Evolutionary conservation across 2,329 filamentous ascomycete genomes (phyloP).

Genomic region (Pseudohalonectria lignicola): DNA sequence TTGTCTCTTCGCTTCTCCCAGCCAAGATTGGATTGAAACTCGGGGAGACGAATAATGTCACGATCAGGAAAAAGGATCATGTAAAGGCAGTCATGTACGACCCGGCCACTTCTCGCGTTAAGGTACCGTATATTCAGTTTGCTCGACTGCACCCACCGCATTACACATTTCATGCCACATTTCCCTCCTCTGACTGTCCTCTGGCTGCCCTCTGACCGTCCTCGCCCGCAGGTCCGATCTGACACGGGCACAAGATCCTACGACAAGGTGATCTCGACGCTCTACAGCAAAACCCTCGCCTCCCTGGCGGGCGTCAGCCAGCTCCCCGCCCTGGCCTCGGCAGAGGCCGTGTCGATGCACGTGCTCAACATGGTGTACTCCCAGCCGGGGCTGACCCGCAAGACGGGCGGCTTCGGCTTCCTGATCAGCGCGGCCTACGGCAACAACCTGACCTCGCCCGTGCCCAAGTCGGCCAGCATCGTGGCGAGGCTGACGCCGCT

Average conservation of each 20-base stretch:
- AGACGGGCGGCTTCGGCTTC: conserved; percentile 74
- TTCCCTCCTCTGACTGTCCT: no score
- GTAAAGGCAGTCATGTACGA: conserved; percentile 36
- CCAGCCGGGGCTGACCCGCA: conserved; percentile 46
- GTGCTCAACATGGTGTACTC: conserved; percentile 84
- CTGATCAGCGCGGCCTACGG: conserved; percentile 67
- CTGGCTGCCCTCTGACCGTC: no score
- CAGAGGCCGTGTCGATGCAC: conserved; percentile 70
- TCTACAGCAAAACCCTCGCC: conserved; percentile 31
- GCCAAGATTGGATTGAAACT: no score
- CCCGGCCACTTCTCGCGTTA: conserved; percentile 22
- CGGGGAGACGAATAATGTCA: conserved; percentile 47
- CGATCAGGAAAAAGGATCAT: conserved; percentile 36
- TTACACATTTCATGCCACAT: no score
- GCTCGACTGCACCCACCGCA: no score
- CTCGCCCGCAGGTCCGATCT: no score
- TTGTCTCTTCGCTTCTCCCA: no score
- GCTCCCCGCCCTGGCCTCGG: conserved; percentile 38
- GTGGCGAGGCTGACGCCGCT: no score
- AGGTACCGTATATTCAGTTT: no score
- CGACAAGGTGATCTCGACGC: conserved; percentile 55
- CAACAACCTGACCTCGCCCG: conserved; percentile 3
- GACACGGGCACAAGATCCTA: no score
- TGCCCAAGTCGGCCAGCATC: conserved; percentile 11
- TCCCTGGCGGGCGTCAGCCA: conserved; percentile 24